Evolutionary conservation across 2,329 filamentous ascomycete genomes (phyloP).

Genomic region (Fusarium abutilonis): DNA sequence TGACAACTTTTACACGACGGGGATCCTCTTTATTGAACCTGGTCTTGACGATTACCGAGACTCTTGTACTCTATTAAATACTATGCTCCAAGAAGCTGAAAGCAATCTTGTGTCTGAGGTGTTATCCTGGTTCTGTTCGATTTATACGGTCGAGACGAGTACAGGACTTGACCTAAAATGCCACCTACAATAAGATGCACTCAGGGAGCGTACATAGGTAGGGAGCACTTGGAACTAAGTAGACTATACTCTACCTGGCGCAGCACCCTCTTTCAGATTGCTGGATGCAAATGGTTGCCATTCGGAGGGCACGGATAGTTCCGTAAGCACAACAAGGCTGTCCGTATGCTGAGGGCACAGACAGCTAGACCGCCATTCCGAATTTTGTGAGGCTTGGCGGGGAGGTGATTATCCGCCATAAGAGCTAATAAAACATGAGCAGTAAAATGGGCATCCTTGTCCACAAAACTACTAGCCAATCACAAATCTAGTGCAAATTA

Average conservation of each 20-base stretch:
- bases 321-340: conserved; percentile 1
- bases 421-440: background rate
- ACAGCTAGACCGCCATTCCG: conserved; percentile 25
- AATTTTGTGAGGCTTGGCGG: conserved; percentile 1
- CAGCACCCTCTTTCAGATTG: conserved; percentile 1
- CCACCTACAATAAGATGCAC: background rate
- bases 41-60: conserved; percentile 6
- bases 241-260: background rate
- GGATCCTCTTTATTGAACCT: conserved; percentile 9
- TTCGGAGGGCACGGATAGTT: conserved; percentile 8
- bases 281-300: conserved; percentile 8
- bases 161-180: background rate
- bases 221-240: background rate
- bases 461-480: background rate
- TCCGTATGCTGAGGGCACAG: conserved; percentile 10
- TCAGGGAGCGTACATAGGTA: background rate
- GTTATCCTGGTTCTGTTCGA: background rate
- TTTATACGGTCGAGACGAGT: background rate
- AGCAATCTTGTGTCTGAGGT: background rate
- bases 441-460: background rate
- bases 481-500: conserved; percentile 1
- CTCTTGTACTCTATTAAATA: conserved; percentile 11
- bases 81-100: background rate
- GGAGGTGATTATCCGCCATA: background rate
- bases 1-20: conserved; percentile 1